These are phyloP conservation scores for Candida sp. DNA, from an alignment of 1,139 yeast species.

Conservation along the genomic window DNA sequence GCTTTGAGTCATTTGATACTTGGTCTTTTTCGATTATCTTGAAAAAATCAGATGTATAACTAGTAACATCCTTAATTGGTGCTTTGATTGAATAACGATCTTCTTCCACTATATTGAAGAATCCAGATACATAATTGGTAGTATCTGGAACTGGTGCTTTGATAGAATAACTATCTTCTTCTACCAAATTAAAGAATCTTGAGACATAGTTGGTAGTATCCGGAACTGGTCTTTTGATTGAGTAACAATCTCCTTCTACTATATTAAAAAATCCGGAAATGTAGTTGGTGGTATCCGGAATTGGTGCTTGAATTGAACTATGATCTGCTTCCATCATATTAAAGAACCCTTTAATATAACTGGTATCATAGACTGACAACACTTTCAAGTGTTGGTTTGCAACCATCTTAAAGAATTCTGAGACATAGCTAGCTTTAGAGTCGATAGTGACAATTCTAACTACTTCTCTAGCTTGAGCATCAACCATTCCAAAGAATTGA, in stretches of 20 bases:
- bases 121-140: background rate
- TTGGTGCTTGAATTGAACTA: background rate
- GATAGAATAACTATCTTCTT: background rate
- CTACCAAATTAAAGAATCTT: background rate
- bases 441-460: background rate
- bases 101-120: background rate
- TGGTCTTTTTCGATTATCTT: background rate
- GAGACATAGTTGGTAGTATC: background rate
- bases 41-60: background rate
- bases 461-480: background rate
- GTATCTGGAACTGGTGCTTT: background rate
- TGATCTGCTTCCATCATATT: background rate
- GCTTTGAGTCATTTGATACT: too few relatives aligned
- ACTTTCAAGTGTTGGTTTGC: background rate
- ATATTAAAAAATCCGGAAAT: background rate
- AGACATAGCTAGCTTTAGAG: background rate
- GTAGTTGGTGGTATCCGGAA: background rate
- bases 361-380: background rate
- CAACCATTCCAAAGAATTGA: background rate
- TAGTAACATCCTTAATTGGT: too few relatives aligned
- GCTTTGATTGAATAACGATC: background rate
- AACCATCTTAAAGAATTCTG: background rate
- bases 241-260: background rate
- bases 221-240: too few relatives aligned
- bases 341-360: too few relatives aligned